Evolutionary conservation across 305 asterid genomes (phyloP).

Genomic region (Lippia alba): DNA sequence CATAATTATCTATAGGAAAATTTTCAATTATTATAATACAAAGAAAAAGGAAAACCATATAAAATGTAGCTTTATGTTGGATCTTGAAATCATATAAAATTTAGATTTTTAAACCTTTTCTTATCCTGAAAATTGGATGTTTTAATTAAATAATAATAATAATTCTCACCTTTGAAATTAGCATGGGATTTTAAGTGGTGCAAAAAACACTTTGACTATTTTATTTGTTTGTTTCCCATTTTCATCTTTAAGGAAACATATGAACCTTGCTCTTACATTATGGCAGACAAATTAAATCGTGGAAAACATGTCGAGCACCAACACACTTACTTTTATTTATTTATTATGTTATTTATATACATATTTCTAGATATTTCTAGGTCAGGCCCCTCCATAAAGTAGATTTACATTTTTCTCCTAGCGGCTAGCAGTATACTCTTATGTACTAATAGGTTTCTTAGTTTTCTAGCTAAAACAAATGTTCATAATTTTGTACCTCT

Average conservation of each 20-base stretch:
- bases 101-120: no score
- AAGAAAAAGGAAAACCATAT: no score
- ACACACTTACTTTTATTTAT: neutral
- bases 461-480: no score
- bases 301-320: neutral
- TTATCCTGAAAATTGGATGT: neutral
- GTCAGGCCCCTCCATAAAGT: neutral
- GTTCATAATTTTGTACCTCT: no score
- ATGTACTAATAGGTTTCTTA: neutral
- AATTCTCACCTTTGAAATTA: neutral
- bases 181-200: neutral
- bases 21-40: no score
- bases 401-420: constrained; percentile 1
- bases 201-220: neutral
- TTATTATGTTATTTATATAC: neutral
- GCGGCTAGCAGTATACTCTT: neutral
- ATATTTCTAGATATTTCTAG: constrained; percentile 6
- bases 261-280: neutral
- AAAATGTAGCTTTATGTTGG: no score
- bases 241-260: constrained; percentile 3
- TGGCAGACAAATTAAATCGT: neutral
- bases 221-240: neutral
- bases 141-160: neutral
- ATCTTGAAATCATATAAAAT: no score
- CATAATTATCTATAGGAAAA: no score